Percentiles rank a stretch among this genome's conserved stretches.
phyloP scores from a whole-genome alignment of 1,284 basidiomycete species.

The Boletus albobrunnescens region DNA sequence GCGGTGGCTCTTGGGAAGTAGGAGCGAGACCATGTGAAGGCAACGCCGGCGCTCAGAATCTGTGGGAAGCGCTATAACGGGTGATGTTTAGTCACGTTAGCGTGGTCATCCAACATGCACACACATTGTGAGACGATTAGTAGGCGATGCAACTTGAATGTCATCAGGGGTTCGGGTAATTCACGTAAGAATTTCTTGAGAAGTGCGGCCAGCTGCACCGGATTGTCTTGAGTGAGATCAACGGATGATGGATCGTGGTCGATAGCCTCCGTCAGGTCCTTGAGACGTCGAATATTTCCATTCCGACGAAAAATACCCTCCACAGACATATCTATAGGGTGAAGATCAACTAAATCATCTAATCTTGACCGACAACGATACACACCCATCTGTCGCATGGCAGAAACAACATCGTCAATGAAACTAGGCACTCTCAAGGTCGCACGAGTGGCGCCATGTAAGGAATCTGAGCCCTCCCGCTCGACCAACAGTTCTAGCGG shows the following conservation, averaged over 20 bases:
- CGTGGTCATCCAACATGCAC: slow-evolving; percentile 31
- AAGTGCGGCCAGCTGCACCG: slow-evolving; percentile 94
- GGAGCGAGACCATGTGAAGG: slow-evolving; percentile 82
- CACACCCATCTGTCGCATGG: slow-evolving; percentile 99
- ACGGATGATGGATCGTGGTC: slow-evolving; percentile 90
- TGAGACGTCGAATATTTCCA: slow-evolving; percentile 92
- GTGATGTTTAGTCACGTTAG: slow-evolving; percentile 11
- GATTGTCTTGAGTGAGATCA: slow-evolving; percentile 91
- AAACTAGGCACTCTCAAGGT: slow-evolving; percentile 92
- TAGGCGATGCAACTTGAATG: slow-evolving; percentile 88
- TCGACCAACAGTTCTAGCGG: slow-evolving; percentile 95
- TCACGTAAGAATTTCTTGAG: slow-evolving; percentile 97
- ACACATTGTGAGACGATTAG: slow-evolving; percentile 86
- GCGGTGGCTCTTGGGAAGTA: slow-evolving; percentile 90
- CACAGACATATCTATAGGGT: slow-evolving; percentile 85
- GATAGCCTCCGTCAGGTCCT: slow-evolving; percentile 87
- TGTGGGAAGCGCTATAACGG: slow-evolving; percentile 59
- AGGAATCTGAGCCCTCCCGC: slow-evolving; percentile 89
- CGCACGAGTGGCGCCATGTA: slow-evolving; percentile 83
- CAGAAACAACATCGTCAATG: slow-evolving; percentile 95
- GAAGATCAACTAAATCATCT: slow-evolving; percentile 4
- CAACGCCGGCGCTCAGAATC: slow-evolving; percentile 79
- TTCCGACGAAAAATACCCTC: slow-evolving; percentile 99
- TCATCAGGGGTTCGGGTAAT: slow-evolving; percentile 93
- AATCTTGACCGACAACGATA: slow-evolving; percentile 15